Base-by-base conservation (phyloP, 805 yeast species). In the Kodamaea restingae region DNA sequence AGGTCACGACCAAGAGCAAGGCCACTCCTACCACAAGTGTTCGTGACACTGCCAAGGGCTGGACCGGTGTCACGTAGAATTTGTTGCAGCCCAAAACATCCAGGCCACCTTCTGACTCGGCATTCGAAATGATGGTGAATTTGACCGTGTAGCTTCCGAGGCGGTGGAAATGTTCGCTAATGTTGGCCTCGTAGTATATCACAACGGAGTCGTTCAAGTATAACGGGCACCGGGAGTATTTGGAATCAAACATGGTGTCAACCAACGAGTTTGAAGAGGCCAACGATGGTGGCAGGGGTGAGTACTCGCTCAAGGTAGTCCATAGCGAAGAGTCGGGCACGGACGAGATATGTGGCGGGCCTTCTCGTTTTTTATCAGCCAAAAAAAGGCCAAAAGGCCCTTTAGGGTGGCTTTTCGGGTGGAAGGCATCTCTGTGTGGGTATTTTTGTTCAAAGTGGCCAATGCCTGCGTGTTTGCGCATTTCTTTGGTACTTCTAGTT, bases 11-110 rank as follows among this genome's bases (percentile, higher is more conserved):
- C 6, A 75, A 55, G 14, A 70, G 59, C 11, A 58, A 56, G 1
- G 64, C 50, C 4, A 76, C 59, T 5, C 72, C 70, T 4, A 54
- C 50, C 18, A 69, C 53, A 4, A 76, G 56, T n/a, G 64, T 47
- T 7, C 45, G 37, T 4, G 65, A 56, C 12, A 75, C 56, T 6
- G 56, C 22, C 3, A 45, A 40, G 2, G 59, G 50, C 35, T 58
- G 55, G 1, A 60, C 66, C 0, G 83, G 81, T 1, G 84, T 75
- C 5, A 75, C 69, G 45, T 67, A 66, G 4, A 73, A 56, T 12
- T 56, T 49, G 15, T 70, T 56, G 44, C 86, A 81, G 2, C 76
- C 78, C 8, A 80, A 49, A 2, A 39, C 21, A 2, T 50, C 38
- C 11, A 33, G n/a, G 11, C 15, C 15, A 10, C n/a, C n/a, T 7